These are phyloP conservation scores for Pichia exigua DNA, from an alignment of 805 yeast genomes.

Conservation along the genomic window DNA sequence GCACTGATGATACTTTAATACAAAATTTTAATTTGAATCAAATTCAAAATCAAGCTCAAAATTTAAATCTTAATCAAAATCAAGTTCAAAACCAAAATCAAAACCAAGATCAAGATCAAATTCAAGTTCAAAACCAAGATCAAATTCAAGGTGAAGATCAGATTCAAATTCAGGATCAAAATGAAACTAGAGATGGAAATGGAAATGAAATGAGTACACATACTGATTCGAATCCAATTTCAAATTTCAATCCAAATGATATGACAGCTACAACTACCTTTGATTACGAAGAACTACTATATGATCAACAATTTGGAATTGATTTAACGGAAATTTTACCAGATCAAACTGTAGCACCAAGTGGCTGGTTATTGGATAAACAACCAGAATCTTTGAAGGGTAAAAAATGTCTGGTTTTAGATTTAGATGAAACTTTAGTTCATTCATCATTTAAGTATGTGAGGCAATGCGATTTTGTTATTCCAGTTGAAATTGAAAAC, in stretches of 20 bases:
- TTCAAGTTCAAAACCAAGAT: background rate
- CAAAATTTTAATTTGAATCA: background rate
- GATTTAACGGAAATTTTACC: slow-evolving; percentile 62
- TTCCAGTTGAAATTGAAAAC: slow-evolving; percentile 94
- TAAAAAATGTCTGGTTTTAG: slow-evolving; percentile 83
- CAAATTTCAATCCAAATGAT: slow-evolving; percentile 3
- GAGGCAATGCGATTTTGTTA: slow-evolving; percentile 90
- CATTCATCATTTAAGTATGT: slow-evolving; percentile 91
- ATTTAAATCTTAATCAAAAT: background rate
- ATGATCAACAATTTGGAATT: slow-evolving; percentile 25
- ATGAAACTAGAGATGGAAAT: background rate
- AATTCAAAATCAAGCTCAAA: background rate
- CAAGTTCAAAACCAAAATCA: background rate
- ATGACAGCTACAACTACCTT: background rate
- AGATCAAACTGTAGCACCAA: slow-evolving; percentile 56
- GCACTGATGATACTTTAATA: slow-evolving; percentile 10
- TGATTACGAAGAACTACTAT: slow-evolving; percentile 17
- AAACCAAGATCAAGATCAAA: background rate
- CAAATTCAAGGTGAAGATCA: background rate
- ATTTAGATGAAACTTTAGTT: slow-evolving; percentile 92
- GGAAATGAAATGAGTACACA: slow-evolving; percentile 8
- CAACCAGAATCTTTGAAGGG: slow-evolving; percentile 41
- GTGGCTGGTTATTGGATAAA: slow-evolving; percentile 60
- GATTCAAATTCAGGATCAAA: background rate
- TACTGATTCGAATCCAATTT: slow-evolving; percentile 2